These are phyloP conservation scores for Begonia masoniana DNA, from an alignment of 306 rosid genomes.

Conservation along the genomic window DNA sequence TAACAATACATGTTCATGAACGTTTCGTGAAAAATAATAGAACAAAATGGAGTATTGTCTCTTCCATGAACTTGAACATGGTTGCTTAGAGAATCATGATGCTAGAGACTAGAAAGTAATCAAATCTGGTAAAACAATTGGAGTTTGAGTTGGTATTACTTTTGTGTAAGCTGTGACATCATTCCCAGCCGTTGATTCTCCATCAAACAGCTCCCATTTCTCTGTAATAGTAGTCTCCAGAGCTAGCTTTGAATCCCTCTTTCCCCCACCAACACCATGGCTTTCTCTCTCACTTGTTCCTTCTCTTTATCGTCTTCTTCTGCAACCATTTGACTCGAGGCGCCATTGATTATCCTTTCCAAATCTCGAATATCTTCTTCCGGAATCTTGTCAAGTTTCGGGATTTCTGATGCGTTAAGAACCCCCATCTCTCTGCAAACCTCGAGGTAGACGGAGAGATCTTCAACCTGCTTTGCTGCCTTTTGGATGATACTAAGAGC, in stretches of 20 bases:
- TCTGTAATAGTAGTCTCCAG: conserved; percentile 60
- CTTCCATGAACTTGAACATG: conserved; percentile 1
- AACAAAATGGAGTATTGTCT: too few relatives aligned
- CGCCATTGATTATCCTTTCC: conserved; percentile 31
- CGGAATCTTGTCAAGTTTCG: conserved; percentile 38
- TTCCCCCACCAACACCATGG: conserved; percentile 11
- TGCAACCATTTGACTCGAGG: conserved; percentile 1
- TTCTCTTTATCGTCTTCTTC: background rate
- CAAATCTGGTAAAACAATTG: conserved; percentile 45
- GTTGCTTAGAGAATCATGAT: conserved; percentile 20
- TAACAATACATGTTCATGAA: too few relatives aligned
- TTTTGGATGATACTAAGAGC: conserved; percentile 41
- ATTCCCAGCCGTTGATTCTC: conserved; percentile 12
- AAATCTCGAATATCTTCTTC: conserved; percentile 45
- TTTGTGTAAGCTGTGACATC: conserved; percentile 13
- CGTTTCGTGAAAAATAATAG: too few relatives aligned
- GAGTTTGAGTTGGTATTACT: conserved; percentile 10
- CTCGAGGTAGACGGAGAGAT: conserved; percentile 31
- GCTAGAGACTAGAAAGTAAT: conserved; percentile 43
- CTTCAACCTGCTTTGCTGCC: conserved; percentile 36
- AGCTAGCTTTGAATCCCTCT: conserved; percentile 8
- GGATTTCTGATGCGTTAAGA: conserved; percentile 45
- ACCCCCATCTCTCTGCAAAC: conserved; percentile 53
- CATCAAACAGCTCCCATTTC: conserved; percentile 74
- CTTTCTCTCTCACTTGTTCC: conserved; percentile 6